These are phyloP conservation scores for Fusarium verrucosum DNA, from an alignment of 2,329 filamentous ascomycete species.

Conservation along the genomic window DNA sequence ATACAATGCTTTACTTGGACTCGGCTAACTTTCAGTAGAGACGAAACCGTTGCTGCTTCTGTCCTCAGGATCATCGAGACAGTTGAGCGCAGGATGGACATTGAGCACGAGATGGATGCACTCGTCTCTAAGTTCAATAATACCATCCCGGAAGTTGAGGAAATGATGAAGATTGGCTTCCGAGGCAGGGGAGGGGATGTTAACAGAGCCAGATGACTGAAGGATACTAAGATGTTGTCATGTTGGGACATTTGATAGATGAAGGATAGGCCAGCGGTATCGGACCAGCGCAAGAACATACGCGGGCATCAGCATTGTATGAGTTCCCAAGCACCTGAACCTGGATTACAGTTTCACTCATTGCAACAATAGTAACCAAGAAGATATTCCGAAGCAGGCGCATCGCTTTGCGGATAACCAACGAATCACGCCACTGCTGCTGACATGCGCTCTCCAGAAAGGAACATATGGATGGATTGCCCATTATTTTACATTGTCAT, in stretches of 20 bases:
- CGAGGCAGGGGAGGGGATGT: conserved; percentile 42
- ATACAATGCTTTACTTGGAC: not conserved
- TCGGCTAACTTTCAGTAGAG: conserved; percentile 21
- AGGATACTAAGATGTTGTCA: not conserved
- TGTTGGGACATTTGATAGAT: not conserved
- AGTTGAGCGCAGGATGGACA: conserved; percentile 38
- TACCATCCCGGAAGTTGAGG: conserved; percentile 40
- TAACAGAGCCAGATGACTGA: not conserved
- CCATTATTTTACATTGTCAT: conserved; percentile 41
- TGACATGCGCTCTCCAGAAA: conserved; percentile 22
- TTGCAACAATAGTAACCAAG: not conserved
- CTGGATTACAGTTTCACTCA: not conserved
- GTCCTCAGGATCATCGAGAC: conserved; percentile 36
- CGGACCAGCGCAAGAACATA: not conserved
- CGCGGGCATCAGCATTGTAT: not conserved
- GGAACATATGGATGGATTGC: conserved; percentile 38
- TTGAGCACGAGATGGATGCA: conserved; percentile 45
- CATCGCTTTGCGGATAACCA: not conserved
- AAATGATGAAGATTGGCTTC: conserved; percentile 46
- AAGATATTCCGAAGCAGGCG: not conserved
- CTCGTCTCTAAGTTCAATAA: conserved; percentile 34
- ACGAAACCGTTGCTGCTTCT: conserved; percentile 15
- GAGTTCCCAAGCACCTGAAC: not conserved
- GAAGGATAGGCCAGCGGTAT: not conserved
- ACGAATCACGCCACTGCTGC: conserved; percentile 38